Evolutionary conservation across 768 basidiomycete species (phyloP).

Genomic region (Tricholoma hemisulphureum): DNA sequence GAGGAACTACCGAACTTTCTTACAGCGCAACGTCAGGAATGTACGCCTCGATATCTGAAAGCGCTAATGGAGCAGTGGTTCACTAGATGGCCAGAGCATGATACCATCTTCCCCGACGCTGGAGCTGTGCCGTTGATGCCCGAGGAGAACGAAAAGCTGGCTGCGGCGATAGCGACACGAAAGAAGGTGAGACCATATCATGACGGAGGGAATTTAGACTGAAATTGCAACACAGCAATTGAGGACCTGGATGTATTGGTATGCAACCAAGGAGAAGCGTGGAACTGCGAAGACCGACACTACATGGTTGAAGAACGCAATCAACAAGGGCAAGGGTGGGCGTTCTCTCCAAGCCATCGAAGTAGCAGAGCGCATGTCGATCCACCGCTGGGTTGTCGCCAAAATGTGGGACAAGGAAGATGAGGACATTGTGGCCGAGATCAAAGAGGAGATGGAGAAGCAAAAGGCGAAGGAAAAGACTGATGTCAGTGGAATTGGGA

Average conservation of each 20-base stretch:
- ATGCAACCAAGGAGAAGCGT: background rate
- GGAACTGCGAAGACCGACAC: background rate
- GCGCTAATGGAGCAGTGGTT: background rate
- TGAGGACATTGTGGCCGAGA: constrained; percentile 51
- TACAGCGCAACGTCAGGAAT: background rate
- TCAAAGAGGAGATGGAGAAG: constrained; percentile 43
- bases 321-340: background rate
- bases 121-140: background rate
- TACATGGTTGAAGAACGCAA: background rate
- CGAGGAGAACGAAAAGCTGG: background rate
- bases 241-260: background rate
- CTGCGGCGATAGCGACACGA: background rate
- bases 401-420: background rate
- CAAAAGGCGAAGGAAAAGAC: constrained; percentile 48
- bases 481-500: background rate
- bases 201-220: background rate
- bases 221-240: background rate
- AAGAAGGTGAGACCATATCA: background rate
- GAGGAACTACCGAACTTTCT: constrained; percentile 1
- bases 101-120: background rate
- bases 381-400: background rate
- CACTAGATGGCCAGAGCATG: background rate
- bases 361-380: background rate
- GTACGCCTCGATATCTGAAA: background rate
- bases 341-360: background rate